These are phyloP conservation scores for Prinsepia uniflora DNA, from an alignment of 306 rosid species.

Conservation along the genomic window DNA sequence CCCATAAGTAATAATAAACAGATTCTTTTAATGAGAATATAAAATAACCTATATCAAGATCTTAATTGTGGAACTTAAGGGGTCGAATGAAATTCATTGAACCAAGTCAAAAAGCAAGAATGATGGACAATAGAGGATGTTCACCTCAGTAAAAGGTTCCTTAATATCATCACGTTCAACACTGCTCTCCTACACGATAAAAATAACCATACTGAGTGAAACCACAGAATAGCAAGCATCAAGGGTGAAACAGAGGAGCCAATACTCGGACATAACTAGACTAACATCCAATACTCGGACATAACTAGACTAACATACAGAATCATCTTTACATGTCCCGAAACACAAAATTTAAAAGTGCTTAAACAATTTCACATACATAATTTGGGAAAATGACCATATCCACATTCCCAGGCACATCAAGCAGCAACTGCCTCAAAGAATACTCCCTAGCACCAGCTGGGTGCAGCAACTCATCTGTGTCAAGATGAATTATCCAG, in stretches of 20 bases:
- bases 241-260: background rate
- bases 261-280: conserved; percentile 7
- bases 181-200: conserved; percentile 73
- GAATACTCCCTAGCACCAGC: conserved; percentile 91
- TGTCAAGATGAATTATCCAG: conserved; percentile 96
- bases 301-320: conserved; percentile 14
- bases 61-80: background rate
- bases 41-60: background rate
- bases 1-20: no score
- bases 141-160: conserved; percentile 96
- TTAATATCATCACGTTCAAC: conserved; percentile 84
- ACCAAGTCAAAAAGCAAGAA: conserved; percentile 19
- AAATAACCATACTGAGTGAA: conserved; percentile 25
- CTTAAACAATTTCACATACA: conserved; percentile 50
- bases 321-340: conserved; percentile 17
- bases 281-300: background rate
- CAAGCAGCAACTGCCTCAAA: conserved; percentile 83
- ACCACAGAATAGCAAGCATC: conserved; percentile 12
- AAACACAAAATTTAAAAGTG: conserved; percentile 7
- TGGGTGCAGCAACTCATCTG: conserved; percentile 92
- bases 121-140: conserved; percentile 13
- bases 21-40: background rate
- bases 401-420: conserved; percentile 83
- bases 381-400: conserved; percentile 96
- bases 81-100: conserved; percentile 1